phyloP scores from a whole-genome alignment of 768 basidiomycete species.

The Boletellus sp. region DNA sequence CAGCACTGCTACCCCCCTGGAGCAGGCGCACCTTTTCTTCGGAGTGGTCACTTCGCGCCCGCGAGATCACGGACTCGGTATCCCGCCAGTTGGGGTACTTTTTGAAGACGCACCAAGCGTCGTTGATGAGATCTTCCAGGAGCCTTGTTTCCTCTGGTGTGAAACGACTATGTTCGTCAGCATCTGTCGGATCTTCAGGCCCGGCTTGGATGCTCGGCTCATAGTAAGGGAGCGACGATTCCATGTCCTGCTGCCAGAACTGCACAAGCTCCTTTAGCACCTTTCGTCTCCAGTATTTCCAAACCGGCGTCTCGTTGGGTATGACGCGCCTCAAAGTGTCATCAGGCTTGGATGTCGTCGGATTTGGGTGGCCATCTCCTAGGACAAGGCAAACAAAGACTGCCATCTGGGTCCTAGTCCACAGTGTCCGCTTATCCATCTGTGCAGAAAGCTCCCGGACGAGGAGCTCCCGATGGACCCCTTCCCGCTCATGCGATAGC shows the following conservation, averaged over 20 bases:
- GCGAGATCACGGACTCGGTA: neutral
- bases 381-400: constrained; percentile 26
- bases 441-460: constrained; percentile 1
- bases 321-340: constrained; percentile 14
- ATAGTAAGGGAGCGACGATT: constrained; percentile 1
- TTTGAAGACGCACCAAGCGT: constrained; percentile 24
- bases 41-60: neutral
- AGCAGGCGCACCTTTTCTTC: neutral
- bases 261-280: constrained; percentile 15
- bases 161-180: neutral
- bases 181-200: constrained; percentile 10
- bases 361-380: constrained; percentile 3
- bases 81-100: constrained; percentile 12
- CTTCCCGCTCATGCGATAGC: constrained; percentile 29
- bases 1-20: neutral
- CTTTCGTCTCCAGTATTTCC: constrained; percentile 27
- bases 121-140: constrained; percentile 15
- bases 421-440: constrained; percentile 12
- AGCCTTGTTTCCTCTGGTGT: constrained; percentile 5
- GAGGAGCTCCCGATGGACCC: constrained; percentile 19
- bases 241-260: constrained; percentile 2
- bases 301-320: constrained; percentile 28
- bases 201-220: constrained; percentile 9
- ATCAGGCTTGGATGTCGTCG: constrained; percentile 1
- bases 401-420: constrained; percentile 29